phyloP scores from a whole-genome alignment of 2,329 filamentous ascomycete genomes.

The Aphanoascus verrucosus region DNA sequence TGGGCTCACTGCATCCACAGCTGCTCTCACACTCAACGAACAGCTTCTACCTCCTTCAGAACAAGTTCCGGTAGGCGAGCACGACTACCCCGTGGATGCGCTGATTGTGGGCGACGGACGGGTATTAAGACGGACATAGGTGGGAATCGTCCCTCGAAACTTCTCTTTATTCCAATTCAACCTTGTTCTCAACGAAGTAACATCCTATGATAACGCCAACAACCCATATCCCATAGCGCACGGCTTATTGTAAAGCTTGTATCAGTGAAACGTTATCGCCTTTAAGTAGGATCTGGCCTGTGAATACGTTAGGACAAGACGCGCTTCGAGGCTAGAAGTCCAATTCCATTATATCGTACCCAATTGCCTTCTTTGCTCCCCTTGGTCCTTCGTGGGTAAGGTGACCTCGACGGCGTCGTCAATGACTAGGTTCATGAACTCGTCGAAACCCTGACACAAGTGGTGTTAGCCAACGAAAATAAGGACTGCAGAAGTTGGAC shows the following conservation, averaged over 20 bases:
- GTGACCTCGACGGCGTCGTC: slow-evolving; percentile 92
- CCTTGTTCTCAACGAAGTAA: not conserved
- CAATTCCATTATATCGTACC: slow-evolving; percentile 45
- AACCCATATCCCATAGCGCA: slow-evolving; percentile 4
- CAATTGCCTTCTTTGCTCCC: slow-evolving; percentile 65
- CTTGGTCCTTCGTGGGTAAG: slow-evolving; percentile 67
- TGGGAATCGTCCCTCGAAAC: slow-evolving; percentile 4
- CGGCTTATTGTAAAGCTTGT: slow-evolving; percentile 41
- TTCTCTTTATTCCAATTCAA: not conserved
- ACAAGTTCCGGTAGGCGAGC: slow-evolving; percentile 60
- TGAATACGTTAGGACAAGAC: slow-evolving; percentile 13
- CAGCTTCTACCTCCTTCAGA: slow-evolving; percentile 61
- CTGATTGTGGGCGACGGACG: slow-evolving; percentile 61
- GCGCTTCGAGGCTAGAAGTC: slow-evolving; percentile 11
- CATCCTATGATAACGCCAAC: slow-evolving; percentile 10
- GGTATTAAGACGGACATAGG: slow-evolving; percentile 28
- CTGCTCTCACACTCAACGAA: slow-evolving; percentile 75
- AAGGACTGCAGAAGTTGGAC: slow-evolving; percentile 22
- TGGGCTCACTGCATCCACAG: slow-evolving; percentile 31
- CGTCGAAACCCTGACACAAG: slow-evolving; percentile 70
- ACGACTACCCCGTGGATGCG: slow-evolving; percentile 72
- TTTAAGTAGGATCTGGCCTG: slow-evolving; percentile 76
- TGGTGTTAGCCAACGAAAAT: slow-evolving; percentile 11
- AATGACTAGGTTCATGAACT: slow-evolving; percentile 98
- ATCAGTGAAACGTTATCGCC: slow-evolving; percentile 82